Evolutionary conservation across 371 early-diverging fungal species (phyloP).

Genomic region (Nosema muscidifuracis): DNA sequence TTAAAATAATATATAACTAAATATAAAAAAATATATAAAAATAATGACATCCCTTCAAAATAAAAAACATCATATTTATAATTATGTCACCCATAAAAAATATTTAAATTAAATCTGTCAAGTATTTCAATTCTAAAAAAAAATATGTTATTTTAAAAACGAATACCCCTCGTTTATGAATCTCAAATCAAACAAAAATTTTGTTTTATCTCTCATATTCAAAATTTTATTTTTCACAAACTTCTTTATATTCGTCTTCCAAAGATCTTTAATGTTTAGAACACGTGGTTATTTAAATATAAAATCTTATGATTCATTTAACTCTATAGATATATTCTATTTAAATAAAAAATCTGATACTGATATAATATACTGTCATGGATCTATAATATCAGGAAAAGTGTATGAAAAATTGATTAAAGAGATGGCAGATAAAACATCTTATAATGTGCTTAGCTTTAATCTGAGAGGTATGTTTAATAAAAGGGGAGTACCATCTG

Average conservation of each 20-base stretch:
- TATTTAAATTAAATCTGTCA: no score
- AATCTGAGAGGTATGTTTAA: not conserved
- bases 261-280: not conserved
- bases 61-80: no score
- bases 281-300: not conserved
- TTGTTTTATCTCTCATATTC: no score
- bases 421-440: constrained; percentile 3
- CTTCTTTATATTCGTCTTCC: constrained; percentile 3
- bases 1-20: no score
- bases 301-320: not conserved
- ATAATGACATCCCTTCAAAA: no score
- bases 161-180: no score
- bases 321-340: constrained; percentile 6
- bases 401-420: not conserved
- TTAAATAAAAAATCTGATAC: constrained; percentile 14
- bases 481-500: constrained; percentile 1
- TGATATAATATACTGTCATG: constrained; percentile 28
- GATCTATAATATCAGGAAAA: not conserved
- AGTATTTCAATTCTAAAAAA: no score
- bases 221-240: no score
- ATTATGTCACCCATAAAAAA: no score
- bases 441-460: constrained; percentile 25
- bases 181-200: no score
- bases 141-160: no score
- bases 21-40: no score